Evolutionary conservation across 2,329 filamentous ascomycete species (phyloP), one percentile per base, ranked within the genome.

Genomic region (Sarocladiaceae sp.): DNA sequence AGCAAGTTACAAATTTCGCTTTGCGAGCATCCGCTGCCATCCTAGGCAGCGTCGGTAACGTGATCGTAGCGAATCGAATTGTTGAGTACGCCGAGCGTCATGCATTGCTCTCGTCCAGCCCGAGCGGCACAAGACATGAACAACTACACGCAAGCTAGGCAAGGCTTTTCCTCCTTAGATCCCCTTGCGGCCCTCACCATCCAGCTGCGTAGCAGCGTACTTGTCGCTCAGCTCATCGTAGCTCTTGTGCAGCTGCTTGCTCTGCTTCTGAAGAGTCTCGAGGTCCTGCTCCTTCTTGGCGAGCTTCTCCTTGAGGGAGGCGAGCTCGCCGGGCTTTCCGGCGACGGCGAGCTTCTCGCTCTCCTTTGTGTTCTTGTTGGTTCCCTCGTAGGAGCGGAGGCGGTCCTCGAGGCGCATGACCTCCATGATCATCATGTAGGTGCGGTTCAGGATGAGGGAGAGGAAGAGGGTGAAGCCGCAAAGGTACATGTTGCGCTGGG

Each of bases 401-500:
- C 88, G 87, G 69, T 95, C 88, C 73, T 98, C 91, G 44, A 98
- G 84, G 51, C 88, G 73, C 60, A 96, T 85, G 43, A 86, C 81
- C 57, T 96, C 90, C 53, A 95, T 78, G 60, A 96, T 95, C 87
- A 97, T 91, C 60, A 84, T 86, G 74, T 97, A 98, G 61, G 93
- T 98, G 62, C 93, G 91, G 82, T 98, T 97, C 63, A 94, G 87
- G 68, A 98, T 98, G 52, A 98, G 78, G 44, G 91, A 97, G 50
- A 98, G 84, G 81, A 98, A 97, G 51, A 98, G 84, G 4, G 93
- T 98, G 76, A 98, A 98, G 57, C 93, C 93, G 68, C 93, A 97
- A 50, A 98, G 89, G 73, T 98, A 98, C 93, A 98, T 98, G 82
- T 98, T 98, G 68, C 93, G 90, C 74, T 98, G 91, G 50, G 90